These are phyloP conservation scores for Pleurotus citrinopileatus DNA, from an alignment of 768 basidiomycete genomes.

Conservation along the genomic window DNA sequence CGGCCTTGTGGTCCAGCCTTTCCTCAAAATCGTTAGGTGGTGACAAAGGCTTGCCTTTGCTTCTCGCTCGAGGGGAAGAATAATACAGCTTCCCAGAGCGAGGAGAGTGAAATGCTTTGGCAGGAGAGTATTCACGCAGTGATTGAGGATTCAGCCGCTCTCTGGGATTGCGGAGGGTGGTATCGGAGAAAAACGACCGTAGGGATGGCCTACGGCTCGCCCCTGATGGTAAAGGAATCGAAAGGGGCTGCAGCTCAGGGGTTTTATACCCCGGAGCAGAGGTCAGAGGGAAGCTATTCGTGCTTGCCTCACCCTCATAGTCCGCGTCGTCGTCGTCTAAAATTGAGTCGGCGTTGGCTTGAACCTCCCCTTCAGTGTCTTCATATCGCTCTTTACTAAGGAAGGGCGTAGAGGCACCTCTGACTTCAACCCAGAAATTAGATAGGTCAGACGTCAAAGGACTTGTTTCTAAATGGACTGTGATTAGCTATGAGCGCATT, in stretches of 20 bases:
- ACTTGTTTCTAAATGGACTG: neutral
- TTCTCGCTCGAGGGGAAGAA: neutral
- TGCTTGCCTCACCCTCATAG: neutral
- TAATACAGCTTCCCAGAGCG: constrained; percentile 3
- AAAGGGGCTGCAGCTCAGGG: neutral
- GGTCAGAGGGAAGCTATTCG: neutral
- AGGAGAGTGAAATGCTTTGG: constrained; percentile 1
- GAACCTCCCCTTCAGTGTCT: neutral
- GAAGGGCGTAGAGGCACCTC: neutral
- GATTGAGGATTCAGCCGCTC: neutral
- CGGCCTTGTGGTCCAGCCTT: neutral
- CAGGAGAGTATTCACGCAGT: neutral
- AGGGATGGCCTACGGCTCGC: neutral
- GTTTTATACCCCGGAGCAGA: constrained; percentile 3
- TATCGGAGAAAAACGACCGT: constrained; percentile 6
- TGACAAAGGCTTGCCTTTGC: neutral
- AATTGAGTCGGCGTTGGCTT: neutral
- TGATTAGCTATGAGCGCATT: neutral
- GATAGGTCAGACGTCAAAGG: neutral
- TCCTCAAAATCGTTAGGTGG: neutral
- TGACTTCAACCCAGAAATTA: neutral
- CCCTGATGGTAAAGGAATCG: neutral
- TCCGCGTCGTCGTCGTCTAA: neutral
- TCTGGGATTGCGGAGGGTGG: neutral
- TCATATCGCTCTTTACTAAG: neutral